Conservation (phyloP, 306 rosid species). For the Ziziphus jujuba region DNA sequence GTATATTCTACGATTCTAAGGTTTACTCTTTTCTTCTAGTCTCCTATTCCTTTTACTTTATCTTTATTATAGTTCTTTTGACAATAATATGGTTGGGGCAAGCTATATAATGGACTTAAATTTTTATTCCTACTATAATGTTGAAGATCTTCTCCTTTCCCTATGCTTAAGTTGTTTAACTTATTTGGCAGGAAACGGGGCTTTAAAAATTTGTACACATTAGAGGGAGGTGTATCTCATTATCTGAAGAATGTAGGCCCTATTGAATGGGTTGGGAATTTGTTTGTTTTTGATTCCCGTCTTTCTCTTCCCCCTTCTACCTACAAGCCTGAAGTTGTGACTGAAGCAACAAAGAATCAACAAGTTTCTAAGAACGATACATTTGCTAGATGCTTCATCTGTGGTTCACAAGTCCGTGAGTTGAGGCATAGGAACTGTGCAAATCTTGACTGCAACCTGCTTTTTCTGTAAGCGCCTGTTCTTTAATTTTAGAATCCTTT, state of each 20-base stretch:
- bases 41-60: neutral
- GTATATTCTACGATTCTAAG: slow-evolving; percentile 84
- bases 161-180: neutral
- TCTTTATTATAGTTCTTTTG: neutral
- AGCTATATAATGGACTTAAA: too few species aligned
- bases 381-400: slow-evolving; percentile 74
- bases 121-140: neutral
- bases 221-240: slow-evolving; percentile 85
- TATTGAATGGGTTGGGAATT: slow-evolving; percentile 78
- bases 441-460: slow-evolving; percentile 89
- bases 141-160: neutral
- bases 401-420: slow-evolving; percentile 59
- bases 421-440: slow-evolving; percentile 91
- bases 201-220: slow-evolving; percentile 69
- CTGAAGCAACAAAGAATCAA: slow-evolving; percentile 33
- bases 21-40: slow-evolving; percentile 28
- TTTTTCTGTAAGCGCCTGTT: slow-evolving; percentile 66
- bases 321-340: slow-evolving; percentile 41
- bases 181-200: slow-evolving; percentile 68
- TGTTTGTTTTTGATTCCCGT: slow-evolving; percentile 92
- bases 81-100: too few species aligned
- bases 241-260: slow-evolving; percentile 80
- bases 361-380: slow-evolving; percentile 35
- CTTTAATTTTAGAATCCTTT: neutral
- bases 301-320: slow-evolving; percentile 78